A percentile compares a stretch with the other conserved stretches of the same genome.
Conservation (phyloP, 345 rosid species). For the Bruguiera sexangula region DNA sequence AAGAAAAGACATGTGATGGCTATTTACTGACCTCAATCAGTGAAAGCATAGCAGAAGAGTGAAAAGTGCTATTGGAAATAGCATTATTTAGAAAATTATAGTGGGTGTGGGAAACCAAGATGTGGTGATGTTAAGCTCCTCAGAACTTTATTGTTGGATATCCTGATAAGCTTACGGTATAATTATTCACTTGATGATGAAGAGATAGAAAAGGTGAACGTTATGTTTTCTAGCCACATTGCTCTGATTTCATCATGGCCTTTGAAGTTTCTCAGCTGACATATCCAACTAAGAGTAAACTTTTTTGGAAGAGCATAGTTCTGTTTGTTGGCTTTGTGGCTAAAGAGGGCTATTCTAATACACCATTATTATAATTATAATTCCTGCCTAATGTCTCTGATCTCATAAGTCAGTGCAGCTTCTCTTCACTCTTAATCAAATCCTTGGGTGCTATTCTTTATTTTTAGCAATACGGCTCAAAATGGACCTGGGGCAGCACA, state of each 20-base stretch:
- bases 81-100: not conserved
- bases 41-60: not conserved
- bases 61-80: not conserved
- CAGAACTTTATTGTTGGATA: not conserved
- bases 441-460: not conserved
- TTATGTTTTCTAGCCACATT: conserved; percentile 1
- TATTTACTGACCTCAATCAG: not conserved
- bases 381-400: no score
- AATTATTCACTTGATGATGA: not conserved
- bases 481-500: not conserved
- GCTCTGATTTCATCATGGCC: not conserved
- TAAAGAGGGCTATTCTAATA: no score
- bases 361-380: no score
- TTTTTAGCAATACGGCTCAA: not conserved
- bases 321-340: not conserved
- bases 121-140: not conserved
- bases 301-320: not conserved
- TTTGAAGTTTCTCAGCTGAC: not conserved
- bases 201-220: not conserved
- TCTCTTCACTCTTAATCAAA: not conserved
- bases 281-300: not conserved
- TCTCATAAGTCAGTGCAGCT: not conserved
- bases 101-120: not conserved
- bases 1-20: not conserved
- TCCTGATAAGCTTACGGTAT: not conserved